Base-by-base conservation (phyloP, 352 stramenopile species). In the Pythium vanterpoolii region DNA sequence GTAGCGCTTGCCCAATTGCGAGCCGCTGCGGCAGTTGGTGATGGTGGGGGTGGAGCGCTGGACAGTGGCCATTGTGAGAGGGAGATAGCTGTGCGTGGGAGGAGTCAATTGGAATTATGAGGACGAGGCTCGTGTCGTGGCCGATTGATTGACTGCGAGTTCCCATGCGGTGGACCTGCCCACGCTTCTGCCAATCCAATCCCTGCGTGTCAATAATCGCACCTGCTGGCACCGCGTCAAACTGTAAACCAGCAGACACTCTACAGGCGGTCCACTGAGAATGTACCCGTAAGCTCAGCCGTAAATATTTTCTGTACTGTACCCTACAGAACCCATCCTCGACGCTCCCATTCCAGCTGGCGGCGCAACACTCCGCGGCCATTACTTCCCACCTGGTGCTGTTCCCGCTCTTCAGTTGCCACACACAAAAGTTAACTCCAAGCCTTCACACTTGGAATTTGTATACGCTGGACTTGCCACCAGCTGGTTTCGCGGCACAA, bases 1-100 rank as follows among this genome's bases (percentile, higher is more conserved):
- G 72, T 67, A 79, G 68, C 83, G 14, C 16, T 92, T 92, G 74
- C 79, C 77, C 26, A 90, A 62, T 74, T 87, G 82, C 21, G 60
- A 68, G 38, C 26, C n/a, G 44, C 23, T 39, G 38, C 38, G 6
- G 38, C 1, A 19, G 38, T 9, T 44, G 39, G 39, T 7, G 19
- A 1, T 13, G 39, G 13, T 26, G 36, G 38, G 38, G 33, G 11
- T 55, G 31, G 31, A 43, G 46, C 53, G 47, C 34, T 63, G 53
- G 47, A 60, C 34, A 8, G 39, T 50, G 39, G 61, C n/a, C 23
- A 43, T 68, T 60, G 21, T 56, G 63, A 30, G 63, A 55, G 9
- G 56, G 40, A 40, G 19, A n/a, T 24, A 33, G 48, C 23, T 26
- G 33, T 38, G 33, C 27, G 5, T 33, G 47, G 30, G 23, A 33